These are phyloP conservation scores for Trichopus zeylanicus DNA, from an alignment of 116 monocot genomes.

Conservation along the genomic window DNA sequence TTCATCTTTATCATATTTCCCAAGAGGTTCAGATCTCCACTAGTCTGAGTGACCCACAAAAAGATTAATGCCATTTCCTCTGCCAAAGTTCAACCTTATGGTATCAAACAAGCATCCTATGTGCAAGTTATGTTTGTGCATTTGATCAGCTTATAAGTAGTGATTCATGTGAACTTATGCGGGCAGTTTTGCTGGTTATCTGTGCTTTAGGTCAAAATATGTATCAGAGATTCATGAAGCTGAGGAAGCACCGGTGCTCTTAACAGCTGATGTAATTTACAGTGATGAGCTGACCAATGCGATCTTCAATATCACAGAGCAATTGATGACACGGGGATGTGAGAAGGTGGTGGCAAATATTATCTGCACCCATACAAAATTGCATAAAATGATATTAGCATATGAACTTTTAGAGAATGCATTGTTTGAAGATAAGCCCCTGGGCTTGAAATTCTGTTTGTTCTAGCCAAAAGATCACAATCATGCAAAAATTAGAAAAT, in stretches of 20 bases:
- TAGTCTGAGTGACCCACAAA: no score
- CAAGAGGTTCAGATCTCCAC: no score
- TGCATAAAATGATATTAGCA: background rate
- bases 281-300: constrained; percentile 69
- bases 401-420: background rate
- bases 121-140: no score
- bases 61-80: no score
- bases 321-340: constrained; percentile 63
- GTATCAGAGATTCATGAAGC: constrained; percentile 58
- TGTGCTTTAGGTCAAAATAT: constrained; percentile 30
- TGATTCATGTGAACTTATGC: background rate
- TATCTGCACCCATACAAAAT: background rate
- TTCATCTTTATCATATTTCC: no score
- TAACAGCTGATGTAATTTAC: constrained; percentile 96
- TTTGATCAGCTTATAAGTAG: background rate
- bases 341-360: constrained; percentile 42
- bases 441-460: background rate
- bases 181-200: background rate
- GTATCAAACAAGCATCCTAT: background rate
- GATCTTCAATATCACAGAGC: constrained; percentile 48
- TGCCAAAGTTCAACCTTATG: no score
- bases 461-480: no score
- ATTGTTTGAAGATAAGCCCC: background rate
- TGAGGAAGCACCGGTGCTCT: constrained; percentile 43
- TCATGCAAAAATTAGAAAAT: no score